A percentile compares a stretch with the other conserved stretches of the same genome.
Conservation (phyloP, 371 early-diverging fungal genomes). For the Fennellomyces sp. region DNA sequence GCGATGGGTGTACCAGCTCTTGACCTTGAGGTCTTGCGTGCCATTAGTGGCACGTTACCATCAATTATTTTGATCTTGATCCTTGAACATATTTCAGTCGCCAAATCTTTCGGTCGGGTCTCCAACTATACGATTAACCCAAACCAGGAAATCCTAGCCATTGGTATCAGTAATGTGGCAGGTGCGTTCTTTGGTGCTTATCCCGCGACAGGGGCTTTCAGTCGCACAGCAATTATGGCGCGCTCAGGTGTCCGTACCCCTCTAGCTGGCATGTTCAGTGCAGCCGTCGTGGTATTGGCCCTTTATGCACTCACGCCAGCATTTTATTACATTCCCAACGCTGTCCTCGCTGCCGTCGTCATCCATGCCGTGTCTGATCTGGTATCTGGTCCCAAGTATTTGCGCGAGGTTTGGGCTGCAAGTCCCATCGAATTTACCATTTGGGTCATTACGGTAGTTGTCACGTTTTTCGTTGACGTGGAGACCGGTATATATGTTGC, state of each 20-base stretch:
- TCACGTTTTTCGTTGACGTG: conserved; percentile 68
- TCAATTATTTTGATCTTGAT: conserved; percentile 72
- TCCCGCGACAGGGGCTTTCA: conserved; percentile 51
- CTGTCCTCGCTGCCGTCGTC: conserved; percentile 79
- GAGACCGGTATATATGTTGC: conserved; percentile 73
- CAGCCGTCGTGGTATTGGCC: conserved; percentile 75
- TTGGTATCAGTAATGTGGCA: conserved; percentile 79
- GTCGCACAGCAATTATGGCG: conserved; percentile 73
- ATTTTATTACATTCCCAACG: conserved; percentile 84
- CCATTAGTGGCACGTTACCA: conserved; percentile 49
- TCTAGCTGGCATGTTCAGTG: conserved; percentile 77
- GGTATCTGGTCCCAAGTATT: conserved; percentile 37
- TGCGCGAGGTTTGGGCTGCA: conserved; percentile 37
- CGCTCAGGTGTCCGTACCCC: conserved; percentile 83
- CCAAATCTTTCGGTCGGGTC: conserved; percentile 78
- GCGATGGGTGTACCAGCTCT: conserved; percentile 54
- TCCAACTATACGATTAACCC: conserved; percentile 54
- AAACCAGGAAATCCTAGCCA: conserved; percentile 84
- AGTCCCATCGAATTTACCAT: conserved; percentile 54
- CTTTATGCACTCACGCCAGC: conserved; percentile 79
- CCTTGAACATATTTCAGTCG: conserved; percentile 83
- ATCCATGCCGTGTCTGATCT: conserved; percentile 72
- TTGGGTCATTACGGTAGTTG: conserved; percentile 54
- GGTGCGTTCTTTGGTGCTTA: conserved; percentile 78
- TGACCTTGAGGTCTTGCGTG: conserved; percentile 33